Conservation (phyloP, 495 filamentous ascomycete species). For the Rhizodiscina lignyota region DNA sequence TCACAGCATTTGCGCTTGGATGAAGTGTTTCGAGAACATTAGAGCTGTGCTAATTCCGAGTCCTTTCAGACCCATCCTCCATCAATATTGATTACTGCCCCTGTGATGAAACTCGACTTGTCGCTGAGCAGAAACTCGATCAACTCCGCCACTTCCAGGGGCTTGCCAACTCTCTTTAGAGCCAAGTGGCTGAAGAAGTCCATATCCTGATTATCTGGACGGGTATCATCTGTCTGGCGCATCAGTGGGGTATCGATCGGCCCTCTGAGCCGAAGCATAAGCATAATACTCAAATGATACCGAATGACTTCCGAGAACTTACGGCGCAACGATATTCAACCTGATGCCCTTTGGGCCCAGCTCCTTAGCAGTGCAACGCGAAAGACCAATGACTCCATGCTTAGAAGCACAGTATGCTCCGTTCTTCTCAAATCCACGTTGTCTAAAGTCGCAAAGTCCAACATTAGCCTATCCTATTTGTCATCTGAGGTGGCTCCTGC, state of each 20-base stretch:
- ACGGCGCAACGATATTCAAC: slow-evolving; percentile 9
- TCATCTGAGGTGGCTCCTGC: too few relatives aligned
- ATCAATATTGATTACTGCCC: not conserved
- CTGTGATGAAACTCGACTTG: slow-evolving; percentile 6
- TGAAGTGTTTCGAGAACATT: too few relatives aligned
- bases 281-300: not conserved
- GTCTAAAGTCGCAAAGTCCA: too few relatives aligned
- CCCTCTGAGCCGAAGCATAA: not conserved
- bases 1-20: too few relatives aligned
- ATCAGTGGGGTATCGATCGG: slow-evolving; percentile 7
- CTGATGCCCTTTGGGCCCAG: slow-evolving; percentile 4
- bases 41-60: too few relatives aligned
- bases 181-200: slow-evolving; percentile 2
- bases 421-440: slow-evolving; percentile 2
- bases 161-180: slow-evolving; percentile 5
- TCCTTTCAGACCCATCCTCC: not conserved
- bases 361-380: slow-evolving; percentile 7
- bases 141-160: slow-evolving; percentile 5
- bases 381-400: slow-evolving; percentile 7
- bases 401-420: slow-evolving; percentile 4
- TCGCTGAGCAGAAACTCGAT: slow-evolving; percentile 7
- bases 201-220: not conserved
- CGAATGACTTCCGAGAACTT: slow-evolving; percentile 1
- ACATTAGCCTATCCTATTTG: too few relatives aligned
- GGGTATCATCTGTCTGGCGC: not conserved